Evolutionary conservation across 768 basidiomycete genomes (phyloP), one percentile per base, ranked within the genome.

Genomic region (Lyophyllum semitale): DNA sequence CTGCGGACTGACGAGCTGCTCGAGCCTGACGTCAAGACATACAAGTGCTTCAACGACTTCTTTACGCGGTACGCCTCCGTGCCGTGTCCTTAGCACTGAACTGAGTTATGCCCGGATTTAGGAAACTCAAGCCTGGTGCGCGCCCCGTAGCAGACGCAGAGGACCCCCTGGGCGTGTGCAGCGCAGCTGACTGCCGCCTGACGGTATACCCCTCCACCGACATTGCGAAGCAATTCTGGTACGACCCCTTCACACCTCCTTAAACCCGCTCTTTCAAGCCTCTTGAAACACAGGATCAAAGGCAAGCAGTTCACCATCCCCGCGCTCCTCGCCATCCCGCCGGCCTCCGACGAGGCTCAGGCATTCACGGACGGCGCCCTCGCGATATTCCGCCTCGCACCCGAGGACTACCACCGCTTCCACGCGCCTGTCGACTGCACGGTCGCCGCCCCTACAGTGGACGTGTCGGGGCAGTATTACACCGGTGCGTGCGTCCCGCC

Each of bases 361-460:
- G 54, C 61, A n/a, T 81, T 85, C 49, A 62, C 72, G 8, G 73
- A 75, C 22, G 71, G 76, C 0, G 76, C 82, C 22, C 64, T 92
- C 1, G 88, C 88, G 0, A 83, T 88, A 54, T 87, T 89, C 69
- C 77, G 91, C 48, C 82, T 93, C 17, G 90, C 92, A 0, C 92
- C 90, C 0, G 79, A 84, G 8, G 91, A 93, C 65, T 92, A 92
- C 62, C 91, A 93, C 65, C 83, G 90, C 13, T 91, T 88, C 78
- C 89, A 91, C 59, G 81, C 81, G 30, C 88, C 88, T 13, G 72
- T 87, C 25, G 84, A 86, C 50, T 84, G 78, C 33, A 77, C 73
- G 11, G 67, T 86, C 18, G 20, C 20, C n/a, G 71, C 76, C 9
- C 75, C 78, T 33, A 63, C 74, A 7, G 69, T 55, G 2, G 70